Evolutionary conservation across 768 basidiomycete genomes (phyloP).

Genomic region (Cubamyces sp.): DNA sequence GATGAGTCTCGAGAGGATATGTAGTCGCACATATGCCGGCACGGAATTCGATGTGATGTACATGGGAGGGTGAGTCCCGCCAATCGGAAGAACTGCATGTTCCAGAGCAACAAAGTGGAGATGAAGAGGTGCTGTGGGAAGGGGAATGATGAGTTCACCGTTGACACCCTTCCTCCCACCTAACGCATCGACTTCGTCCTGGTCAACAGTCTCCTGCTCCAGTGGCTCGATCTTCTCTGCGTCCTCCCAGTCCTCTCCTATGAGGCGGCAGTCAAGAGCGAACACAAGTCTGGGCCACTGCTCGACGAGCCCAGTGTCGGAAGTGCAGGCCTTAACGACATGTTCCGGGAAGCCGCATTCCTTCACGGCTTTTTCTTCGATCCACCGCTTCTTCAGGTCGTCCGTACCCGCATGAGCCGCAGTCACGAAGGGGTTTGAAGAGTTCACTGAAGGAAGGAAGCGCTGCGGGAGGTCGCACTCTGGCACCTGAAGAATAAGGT

Average conservation of each 20-base stretch:
- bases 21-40: slow-evolving; percentile 81
- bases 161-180: slow-evolving; percentile 53
- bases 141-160: slow-evolving; percentile 58
- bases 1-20: slow-evolving; percentile 75
- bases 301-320: slow-evolving; percentile 42
- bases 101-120: slow-evolving; percentile 67
- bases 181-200: slow-evolving; percentile 39
- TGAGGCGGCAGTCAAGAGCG: slow-evolving; percentile 55
- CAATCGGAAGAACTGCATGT: slow-evolving; percentile 49
- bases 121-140: slow-evolving; percentile 64
- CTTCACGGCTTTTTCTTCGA: slow-evolving; percentile 78
- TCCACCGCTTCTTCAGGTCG: slow-evolving; percentile 75
- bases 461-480: slow-evolving; percentile 85
- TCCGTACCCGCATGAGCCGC: slow-evolving; percentile 64
- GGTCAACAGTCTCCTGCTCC: slow-evolving; percentile 43
- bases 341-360: slow-evolving; percentile 83
- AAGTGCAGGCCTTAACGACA: slow-evolving; percentile 60
- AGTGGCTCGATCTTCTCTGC: slow-evolving; percentile 7
- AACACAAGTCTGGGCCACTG: slow-evolving; percentile 61
- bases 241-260: slow-evolving; percentile 45
- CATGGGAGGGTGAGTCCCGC: slow-evolving; percentile 61
- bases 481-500: slow-evolving; percentile 79
- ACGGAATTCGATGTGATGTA: slow-evolving; percentile 72
- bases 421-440: slow-evolving; percentile 71
- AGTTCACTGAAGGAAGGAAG: slow-evolving; percentile 66